These are phyloP conservation scores for Salix suchowensis DNA, from an alignment of 345 rosid genomes.

Conservation along the genomic window DNA sequence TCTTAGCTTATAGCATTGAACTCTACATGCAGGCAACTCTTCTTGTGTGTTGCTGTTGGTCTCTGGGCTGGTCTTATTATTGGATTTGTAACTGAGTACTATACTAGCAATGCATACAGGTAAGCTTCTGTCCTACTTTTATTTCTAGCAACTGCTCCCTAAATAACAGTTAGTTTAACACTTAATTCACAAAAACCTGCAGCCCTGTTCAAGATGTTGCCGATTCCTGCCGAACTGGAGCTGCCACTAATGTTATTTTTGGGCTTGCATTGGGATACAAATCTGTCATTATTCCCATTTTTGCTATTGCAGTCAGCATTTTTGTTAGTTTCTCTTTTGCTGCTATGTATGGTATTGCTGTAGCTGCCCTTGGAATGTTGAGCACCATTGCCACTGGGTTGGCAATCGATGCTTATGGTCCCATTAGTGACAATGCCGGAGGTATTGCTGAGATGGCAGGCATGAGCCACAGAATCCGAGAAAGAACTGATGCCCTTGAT, in stretches of 20 bases:
- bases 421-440: constrained; percentile 82
- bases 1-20: not conserved
- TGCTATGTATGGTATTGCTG: constrained; percentile 77
- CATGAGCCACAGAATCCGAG: constrained; percentile 74
- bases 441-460: constrained; percentile 92
- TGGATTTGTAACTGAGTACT: constrained; percentile 71
- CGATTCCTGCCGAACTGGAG: constrained; percentile 91
- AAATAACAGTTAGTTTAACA: not conserved
- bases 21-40: constrained; percentile 56
- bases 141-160: not conserved
- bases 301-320: constrained; percentile 63
- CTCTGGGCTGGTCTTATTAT: constrained; percentile 82
- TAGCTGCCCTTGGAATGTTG: constrained; percentile 80
- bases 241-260: constrained; percentile 73
- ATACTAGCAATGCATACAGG: constrained; percentile 77
- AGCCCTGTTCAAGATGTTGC: constrained; percentile 99
- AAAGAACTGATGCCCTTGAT: constrained; percentile 85
- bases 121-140: constrained; percentile 1
- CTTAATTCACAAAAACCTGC: constrained; percentile 12
- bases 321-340: constrained; percentile 75
- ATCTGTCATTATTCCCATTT: constrained; percentile 68
- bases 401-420: constrained; percentile 84
- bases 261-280: constrained; percentile 81
- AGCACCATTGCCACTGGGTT: constrained; percentile 82
- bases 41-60: constrained; percentile 68